These are phyloP conservation scores for Saururus chinensis DNA, from an alignment of 164 flowering plant genomes.

Conservation along the genomic window DNA sequence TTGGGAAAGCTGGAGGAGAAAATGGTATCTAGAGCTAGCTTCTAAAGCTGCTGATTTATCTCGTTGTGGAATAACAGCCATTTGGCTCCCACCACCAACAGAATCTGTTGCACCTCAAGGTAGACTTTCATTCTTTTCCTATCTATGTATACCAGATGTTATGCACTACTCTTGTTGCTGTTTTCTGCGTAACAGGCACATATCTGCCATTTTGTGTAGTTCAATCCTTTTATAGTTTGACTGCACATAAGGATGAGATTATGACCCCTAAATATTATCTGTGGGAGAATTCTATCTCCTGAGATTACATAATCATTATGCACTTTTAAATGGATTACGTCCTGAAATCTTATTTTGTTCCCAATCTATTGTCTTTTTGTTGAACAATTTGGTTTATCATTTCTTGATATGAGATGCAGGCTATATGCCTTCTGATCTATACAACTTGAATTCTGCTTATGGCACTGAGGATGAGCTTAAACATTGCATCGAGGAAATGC, in stretches of 20 bases:
- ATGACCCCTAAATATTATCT: too few species aligned
- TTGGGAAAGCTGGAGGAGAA: constrained; percentile 62
- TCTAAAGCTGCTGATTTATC: constrained; percentile 55
- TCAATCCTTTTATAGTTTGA: too few species aligned
- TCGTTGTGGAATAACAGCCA: constrained; percentile 42
- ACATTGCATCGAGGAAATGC: constrained; percentile 47
- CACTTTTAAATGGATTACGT: too few species aligned
- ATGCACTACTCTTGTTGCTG: too few species aligned
- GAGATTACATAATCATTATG: too few species aligned
- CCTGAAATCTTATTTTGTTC: not conserved
- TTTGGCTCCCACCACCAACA: constrained; percentile 63
- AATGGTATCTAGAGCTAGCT: constrained; percentile 50
- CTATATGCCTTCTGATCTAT: constrained; percentile 63
- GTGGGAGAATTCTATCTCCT: too few species aligned
- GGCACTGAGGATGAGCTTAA: constrained; percentile 52
- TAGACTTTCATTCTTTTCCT: constrained; percentile 3
- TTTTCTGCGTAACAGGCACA: not conserved
- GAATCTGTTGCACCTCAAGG: constrained; percentile 69
- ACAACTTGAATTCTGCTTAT: constrained; percentile 60
- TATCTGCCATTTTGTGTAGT: too few species aligned
- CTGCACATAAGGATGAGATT: too few species aligned
- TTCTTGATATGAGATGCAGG: constrained; percentile 23
- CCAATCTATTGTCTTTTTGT: not conserved
- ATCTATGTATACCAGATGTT: too few species aligned
- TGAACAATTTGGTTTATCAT: not conserved